These are phyloP conservation scores for Kandelia obovata DNA, from an alignment of 345 rosid genomes.

Conservation along the genomic window DNA sequence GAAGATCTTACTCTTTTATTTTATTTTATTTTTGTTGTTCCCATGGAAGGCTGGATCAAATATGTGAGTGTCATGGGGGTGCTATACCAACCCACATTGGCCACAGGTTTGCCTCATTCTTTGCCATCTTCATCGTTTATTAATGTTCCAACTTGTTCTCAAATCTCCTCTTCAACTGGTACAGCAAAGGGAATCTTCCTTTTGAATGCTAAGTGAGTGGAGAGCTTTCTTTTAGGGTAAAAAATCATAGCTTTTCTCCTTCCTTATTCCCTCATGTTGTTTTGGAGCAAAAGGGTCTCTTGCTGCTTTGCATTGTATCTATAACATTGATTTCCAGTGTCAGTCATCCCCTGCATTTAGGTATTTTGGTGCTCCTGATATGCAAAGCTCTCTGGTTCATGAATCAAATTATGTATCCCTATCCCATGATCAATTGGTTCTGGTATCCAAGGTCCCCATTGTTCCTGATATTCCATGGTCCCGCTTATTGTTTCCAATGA, in stretches of 20 bases:
- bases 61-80: too few species aligned
- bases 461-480: constrained; percentile 18
- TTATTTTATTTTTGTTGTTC: too few species aligned
- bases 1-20: too few species aligned
- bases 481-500: constrained; percentile 7
- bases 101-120: too few species aligned
- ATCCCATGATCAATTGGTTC: constrained; percentile 19
- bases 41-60: too few species aligned
- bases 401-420: constrained; percentile 1
- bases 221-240: constrained; percentile 6
- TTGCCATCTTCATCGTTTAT: neutral
- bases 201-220: constrained; percentile 28
- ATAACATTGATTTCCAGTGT: neutral
- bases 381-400: constrained; percentile 12
- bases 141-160: neutral
- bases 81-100: too few species aligned
- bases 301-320: neutral
- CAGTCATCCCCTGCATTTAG: neutral
- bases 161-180: neutral
- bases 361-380: neutral
- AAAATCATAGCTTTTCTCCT: neutral
- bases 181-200: constrained; percentile 20
- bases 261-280: neutral
- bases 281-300: neutral
- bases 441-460: neutral